A percentile compares a stretch with the other conserved stretches of the same genome.
Evolutionary conservation across 2,329 filamentous ascomycete genomes (phyloP).

Genomic region (Akanthomyces lecanii): DNA sequence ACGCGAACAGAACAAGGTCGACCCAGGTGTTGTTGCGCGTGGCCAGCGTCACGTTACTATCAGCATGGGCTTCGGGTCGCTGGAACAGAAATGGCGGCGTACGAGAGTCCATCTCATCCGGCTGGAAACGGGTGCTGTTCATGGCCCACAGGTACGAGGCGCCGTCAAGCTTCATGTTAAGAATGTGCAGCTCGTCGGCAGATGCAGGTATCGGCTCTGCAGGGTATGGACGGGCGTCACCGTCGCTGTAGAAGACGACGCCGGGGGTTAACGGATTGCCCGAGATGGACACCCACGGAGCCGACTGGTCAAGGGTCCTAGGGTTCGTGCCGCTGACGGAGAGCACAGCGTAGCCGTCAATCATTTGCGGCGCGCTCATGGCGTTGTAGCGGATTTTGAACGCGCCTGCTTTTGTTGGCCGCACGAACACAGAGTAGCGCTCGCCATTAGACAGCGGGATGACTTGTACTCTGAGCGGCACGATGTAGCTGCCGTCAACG

Average conservation of each 20-base stretch:
- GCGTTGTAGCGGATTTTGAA: conserved; percentile 54
- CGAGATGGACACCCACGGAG: conserved; percentile 46
- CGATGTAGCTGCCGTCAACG: conserved; percentile 51
- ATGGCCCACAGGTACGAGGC: conserved; percentile 51
- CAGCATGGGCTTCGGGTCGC: conserved; percentile 29
- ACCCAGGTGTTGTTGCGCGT: conserved; percentile 49
- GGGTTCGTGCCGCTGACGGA: conserved; percentile 26
- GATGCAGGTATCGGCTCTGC: conserved; percentile 37
- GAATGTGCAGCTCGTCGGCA: conserved; percentile 43
- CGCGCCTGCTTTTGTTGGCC: conserved; percentile 42
- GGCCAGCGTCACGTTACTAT: conserved; percentile 45
- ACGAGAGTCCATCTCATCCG: conserved; percentile 31
- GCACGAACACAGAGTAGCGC: conserved; percentile 48
- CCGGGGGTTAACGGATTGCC: conserved; percentile 39
- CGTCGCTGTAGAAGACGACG: conserved; percentile 42
- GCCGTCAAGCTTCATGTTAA: conserved; percentile 37
- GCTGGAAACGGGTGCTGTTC: conserved; percentile 41
- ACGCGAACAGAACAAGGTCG: conserved; percentile 49
- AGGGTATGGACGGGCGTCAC: conserved; percentile 43
- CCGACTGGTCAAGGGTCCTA: conserved; percentile 24
- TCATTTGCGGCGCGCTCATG: conserved; percentile 47
- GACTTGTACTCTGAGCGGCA: conserved; percentile 46
- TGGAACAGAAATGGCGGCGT: conserved; percentile 43
- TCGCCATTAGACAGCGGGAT: conserved; percentile 48
- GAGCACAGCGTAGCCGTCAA: conserved; percentile 49